phyloP scores from a whole-genome alignment of 306 rosid genomes.

The Lagenaria siceraria region DNA sequence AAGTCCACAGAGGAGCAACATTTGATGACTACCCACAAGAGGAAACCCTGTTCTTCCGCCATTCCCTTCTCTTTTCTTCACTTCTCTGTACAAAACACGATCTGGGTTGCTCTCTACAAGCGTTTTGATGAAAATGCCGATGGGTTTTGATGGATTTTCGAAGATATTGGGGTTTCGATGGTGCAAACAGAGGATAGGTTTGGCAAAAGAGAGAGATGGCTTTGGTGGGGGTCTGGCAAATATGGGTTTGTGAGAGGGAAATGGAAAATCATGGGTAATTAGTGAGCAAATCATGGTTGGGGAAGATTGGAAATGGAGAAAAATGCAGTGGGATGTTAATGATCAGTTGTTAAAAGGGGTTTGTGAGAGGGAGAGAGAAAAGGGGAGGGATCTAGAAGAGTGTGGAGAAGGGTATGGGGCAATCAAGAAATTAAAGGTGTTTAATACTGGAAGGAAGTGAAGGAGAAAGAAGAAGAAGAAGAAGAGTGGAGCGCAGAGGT shows the following conservation, averaged over 20 bases:
- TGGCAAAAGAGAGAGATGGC: background rate
- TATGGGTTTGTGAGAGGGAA: slow-evolving; percentile 10
- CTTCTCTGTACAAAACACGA: slow-evolving; percentile 8
- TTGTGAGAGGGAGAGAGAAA: background rate
- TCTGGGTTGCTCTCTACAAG: slow-evolving; percentile 11
- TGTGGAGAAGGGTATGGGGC: slow-evolving; percentile 3
- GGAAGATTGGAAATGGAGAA: background rate
- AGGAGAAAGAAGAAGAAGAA: background rate
- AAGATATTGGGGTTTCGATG: slow-evolving; percentile 15
- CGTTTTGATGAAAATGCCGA: background rate
- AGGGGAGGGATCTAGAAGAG: slow-evolving; percentile 48
- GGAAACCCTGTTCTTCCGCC: slow-evolving; percentile 16
- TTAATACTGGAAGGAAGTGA: background rate
- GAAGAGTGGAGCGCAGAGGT: slow-evolving; percentile 15
- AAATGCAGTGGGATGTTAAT: background rate
- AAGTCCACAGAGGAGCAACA: slow-evolving; percentile 56
- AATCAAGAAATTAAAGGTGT: background rate
- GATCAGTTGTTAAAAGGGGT: background rate
- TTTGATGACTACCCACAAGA: slow-evolving; percentile 25
- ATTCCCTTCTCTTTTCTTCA: background rate
- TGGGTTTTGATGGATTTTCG: slow-evolving; percentile 12
- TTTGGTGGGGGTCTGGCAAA: slow-evolving; percentile 4
- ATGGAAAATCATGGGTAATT: slow-evolving; percentile 17
- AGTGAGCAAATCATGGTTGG: slow-evolving; percentile 35
- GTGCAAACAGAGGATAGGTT: slow-evolving; percentile 19